Conservation (phyloP, 108 stramenopile genomes). For the Ochromonas danica region DNA sequence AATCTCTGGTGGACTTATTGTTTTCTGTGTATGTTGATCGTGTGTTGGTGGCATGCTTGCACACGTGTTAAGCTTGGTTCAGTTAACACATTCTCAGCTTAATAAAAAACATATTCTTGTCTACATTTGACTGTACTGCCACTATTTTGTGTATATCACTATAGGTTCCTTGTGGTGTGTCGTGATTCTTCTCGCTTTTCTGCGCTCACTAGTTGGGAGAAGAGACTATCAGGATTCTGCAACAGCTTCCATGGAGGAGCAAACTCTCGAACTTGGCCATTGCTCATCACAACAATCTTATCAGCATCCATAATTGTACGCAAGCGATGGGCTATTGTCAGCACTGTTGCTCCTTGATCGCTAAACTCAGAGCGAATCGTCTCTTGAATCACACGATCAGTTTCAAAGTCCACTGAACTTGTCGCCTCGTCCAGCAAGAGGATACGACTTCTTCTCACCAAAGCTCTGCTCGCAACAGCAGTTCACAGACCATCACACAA, state of each 20-base stretch:
- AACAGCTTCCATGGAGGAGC: constrained; percentile 78
- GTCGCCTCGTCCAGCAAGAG: constrained; percentile 93
- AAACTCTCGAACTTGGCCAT: constrained; percentile 78
- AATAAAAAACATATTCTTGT: no score
- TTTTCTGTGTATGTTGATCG: no score
- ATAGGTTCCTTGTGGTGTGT: no score
- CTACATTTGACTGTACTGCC: no score
- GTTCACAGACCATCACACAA: background rate
- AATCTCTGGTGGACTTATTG: no score
- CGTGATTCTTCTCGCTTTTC: no score
- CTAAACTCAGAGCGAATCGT: constrained; percentile 73
- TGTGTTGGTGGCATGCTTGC: no score
- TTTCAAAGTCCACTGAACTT: constrained; percentile 76
- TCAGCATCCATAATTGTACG: constrained; percentile 50
- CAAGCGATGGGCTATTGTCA: constrained; percentile 74
- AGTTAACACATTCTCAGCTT: no score
- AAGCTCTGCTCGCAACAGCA: background rate
- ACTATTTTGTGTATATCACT: no score
- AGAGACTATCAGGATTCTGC: constrained; percentile 60
- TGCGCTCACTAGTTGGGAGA: constrained; percentile 44
- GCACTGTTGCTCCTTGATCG: constrained; percentile 56
- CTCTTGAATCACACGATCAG: constrained; percentile 73
- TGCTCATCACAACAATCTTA: constrained; percentile 82
- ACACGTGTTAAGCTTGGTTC: no score
- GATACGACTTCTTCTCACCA: constrained; percentile 47